Percentiles rank a stretch among this genome's conserved stretches.
Evolutionary conservation across 2,329 filamentous ascomycete species (phyloP).

Genomic region (Endocalyx cinctus): DNA sequence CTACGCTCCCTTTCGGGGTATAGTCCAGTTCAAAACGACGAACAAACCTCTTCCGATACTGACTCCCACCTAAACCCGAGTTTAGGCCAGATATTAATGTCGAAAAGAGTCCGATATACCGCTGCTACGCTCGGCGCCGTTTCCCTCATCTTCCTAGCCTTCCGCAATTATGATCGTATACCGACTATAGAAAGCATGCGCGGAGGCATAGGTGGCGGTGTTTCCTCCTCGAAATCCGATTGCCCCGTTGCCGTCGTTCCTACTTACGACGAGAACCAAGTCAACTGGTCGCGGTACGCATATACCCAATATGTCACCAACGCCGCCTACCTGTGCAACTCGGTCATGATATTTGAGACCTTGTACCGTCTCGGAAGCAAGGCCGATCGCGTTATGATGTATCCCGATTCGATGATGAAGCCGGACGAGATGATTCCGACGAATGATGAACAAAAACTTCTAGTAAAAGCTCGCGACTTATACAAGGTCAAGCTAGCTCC

Average conservation of each 20-base stretch:
- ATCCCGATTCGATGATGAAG: slow-evolving; percentile 35
- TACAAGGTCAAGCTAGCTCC: slow-evolving; percentile 41
- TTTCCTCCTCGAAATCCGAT: slow-evolving; percentile 10
- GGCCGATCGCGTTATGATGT: slow-evolving; percentile 42
- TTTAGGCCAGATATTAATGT: slow-evolving; percentile 30
- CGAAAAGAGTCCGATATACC: slow-evolving; percentile 28
- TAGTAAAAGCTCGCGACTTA: slow-evolving; percentile 38
- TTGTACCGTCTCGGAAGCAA: slow-evolving; percentile 36
- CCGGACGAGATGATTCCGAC: slow-evolving; percentile 22
- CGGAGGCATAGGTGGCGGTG: slow-evolving; percentile 9
- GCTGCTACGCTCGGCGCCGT: slow-evolving; percentile 18
- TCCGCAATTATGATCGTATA: slow-evolving; percentile 25
- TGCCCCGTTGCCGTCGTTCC: slow-evolving; percentile 20
- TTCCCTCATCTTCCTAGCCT: slow-evolving; percentile 22
- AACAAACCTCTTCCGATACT: slow-evolving; percentile 11
- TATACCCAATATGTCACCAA: slow-evolving; percentile 47
- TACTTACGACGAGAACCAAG: slow-evolving; percentile 15
- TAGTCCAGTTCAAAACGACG: slow-evolving; percentile 17
- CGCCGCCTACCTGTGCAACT: slow-evolving; percentile 44
- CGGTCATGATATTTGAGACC: slow-evolving; percentile 45
- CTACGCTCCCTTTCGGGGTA: slow-evolving; percentile 21
- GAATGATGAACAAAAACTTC: slow-evolving; percentile 27
- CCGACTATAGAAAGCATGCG: slow-evolving; percentile 23
- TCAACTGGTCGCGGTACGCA: slow-evolving; percentile 41
- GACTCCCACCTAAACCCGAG: slow-evolving; percentile 27